Percentiles rank a stretch among this genome's conserved stretches.
These are phyloP conservation scores for Scleromitrula shiraiana DNA, from an alignment of 2,329 filamentous ascomycete species.

Conservation along the genomic window DNA sequence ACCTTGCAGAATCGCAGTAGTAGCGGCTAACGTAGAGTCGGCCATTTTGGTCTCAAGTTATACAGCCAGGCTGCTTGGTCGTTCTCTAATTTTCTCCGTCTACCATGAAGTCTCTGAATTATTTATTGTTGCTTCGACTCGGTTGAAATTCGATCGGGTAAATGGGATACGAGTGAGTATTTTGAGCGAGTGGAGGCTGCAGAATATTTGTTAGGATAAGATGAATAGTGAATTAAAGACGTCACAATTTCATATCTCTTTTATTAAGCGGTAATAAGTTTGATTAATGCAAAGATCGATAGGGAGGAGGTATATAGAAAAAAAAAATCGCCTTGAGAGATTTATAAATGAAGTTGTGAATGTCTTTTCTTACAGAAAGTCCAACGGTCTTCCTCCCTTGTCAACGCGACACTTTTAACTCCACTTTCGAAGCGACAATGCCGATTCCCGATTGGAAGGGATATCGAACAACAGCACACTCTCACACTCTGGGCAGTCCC, in stretches of 20 bases:
- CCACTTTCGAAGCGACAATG: conserved; percentile 11
- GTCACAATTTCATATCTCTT: conserved; percentile 4
- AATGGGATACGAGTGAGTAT: background rate
- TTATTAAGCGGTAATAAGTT: background rate
- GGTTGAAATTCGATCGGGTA: background rate
- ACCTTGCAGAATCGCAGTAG: conserved; percentile 45
- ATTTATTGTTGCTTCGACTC: background rate
- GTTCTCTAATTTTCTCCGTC: conserved; percentile 9
- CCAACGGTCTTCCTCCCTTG: conserved; percentile 6
- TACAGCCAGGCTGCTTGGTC: conserved; percentile 22
- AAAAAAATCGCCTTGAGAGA: background rate
- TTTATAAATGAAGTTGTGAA: conserved; percentile 1
- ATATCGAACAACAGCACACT: background rate
- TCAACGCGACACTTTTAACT: conserved; percentile 9
- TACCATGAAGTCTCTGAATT: conserved; percentile 17
- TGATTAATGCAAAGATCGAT: background rate
- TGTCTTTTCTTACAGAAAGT: conserved; percentile 4
- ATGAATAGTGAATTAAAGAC: conserved; percentile 1
- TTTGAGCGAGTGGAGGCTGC: conserved; percentile 4
- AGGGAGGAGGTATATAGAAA: background rate
- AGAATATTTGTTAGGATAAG: conserved; percentile 5
- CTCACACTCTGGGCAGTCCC: background rate
- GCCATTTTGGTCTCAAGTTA: conserved; percentile 19
- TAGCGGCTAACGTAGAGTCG: conserved; percentile 46
- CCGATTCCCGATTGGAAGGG: conserved; percentile 11